Evolutionary conservation across 2,329 filamentous ascomycete species (phyloP).

Genomic region (Alternaria sp.): DNA sequence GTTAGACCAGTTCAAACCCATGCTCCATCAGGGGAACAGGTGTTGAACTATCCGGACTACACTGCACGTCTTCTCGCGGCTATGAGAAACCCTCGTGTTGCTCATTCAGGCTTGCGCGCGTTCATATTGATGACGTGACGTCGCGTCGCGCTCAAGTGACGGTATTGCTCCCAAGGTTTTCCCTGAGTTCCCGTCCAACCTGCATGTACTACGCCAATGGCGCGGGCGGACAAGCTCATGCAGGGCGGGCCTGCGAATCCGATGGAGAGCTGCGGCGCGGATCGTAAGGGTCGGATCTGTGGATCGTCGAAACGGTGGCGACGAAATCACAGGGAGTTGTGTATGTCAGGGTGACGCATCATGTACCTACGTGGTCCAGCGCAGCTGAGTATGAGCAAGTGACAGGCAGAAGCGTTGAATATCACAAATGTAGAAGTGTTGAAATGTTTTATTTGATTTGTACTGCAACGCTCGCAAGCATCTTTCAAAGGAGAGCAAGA

Average conservation of each 20-base stretch:
- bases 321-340: neutral
- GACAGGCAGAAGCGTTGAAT: neutral
- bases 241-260: neutral
- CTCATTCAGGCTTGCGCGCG: neutral
- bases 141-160: neutral
- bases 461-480: neutral
- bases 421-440: neutral
- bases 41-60: neutral
- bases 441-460: neutral
- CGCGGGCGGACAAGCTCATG: neutral
- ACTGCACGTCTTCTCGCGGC: neutral
- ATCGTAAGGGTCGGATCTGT: slow-evolving; percentile 1
- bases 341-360: neutral
- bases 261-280: neutral
- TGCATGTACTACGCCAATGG: neutral
- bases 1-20: neutral
- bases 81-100: neutral
- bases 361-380: neutral
- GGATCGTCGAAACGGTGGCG: neutral
- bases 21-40: neutral
- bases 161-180: neutral
- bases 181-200: neutral
- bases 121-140: neutral
- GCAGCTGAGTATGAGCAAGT: neutral
- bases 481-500: neutral